A percentile compares a stretch with the other conserved stretches of the same genome.
phyloP scores from a whole-genome alignment of 2,329 filamentous ascomycete genomes.

The Talaromyces marneffei region DNA sequence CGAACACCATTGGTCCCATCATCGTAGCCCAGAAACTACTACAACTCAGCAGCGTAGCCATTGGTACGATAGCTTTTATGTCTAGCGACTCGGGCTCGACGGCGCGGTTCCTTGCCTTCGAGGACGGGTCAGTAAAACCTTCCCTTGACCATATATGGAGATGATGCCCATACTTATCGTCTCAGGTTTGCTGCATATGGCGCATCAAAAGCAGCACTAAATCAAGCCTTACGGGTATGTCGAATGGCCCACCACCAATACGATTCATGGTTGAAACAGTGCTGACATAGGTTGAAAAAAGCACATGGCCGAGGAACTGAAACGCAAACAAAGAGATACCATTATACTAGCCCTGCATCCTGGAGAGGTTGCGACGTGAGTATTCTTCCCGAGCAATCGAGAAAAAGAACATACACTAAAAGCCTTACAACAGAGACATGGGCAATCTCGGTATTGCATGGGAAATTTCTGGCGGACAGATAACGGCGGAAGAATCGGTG shows the following conservation, averaged over 20 bases:
- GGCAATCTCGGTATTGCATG: slow-evolving; percentile 47
- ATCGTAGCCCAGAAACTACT: slow-evolving; percentile 51
- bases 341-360: slow-evolving; percentile 53
- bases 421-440: slow-evolving; percentile 41
- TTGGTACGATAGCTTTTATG: slow-evolving; percentile 50
- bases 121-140: slow-evolving; percentile 38
- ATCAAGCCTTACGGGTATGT: slow-evolving; percentile 45
- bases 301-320: slow-evolving; percentile 53
- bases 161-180: neutral
- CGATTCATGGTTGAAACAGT: neutral
- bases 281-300: neutral
- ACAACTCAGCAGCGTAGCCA: slow-evolving; percentile 40
- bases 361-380: slow-evolving; percentile 50
- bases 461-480: slow-evolving; percentile 47
- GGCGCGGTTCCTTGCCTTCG: slow-evolving; percentile 47
- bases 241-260: neutral
- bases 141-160: no score
- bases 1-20: slow-evolving; percentile 56
- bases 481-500: slow-evolving; percentile 47
- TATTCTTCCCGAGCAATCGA: neutral
- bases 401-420: neutral
- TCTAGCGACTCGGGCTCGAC: slow-evolving; percentile 53
- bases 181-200: slow-evolving; percentile 52
- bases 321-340: slow-evolving; percentile 45
- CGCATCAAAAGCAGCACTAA: slow-evolving; percentile 53